Base-by-base conservation (phyloP, 1,284 basidiomycete species). In the Neolentinus lepideus region DNA sequence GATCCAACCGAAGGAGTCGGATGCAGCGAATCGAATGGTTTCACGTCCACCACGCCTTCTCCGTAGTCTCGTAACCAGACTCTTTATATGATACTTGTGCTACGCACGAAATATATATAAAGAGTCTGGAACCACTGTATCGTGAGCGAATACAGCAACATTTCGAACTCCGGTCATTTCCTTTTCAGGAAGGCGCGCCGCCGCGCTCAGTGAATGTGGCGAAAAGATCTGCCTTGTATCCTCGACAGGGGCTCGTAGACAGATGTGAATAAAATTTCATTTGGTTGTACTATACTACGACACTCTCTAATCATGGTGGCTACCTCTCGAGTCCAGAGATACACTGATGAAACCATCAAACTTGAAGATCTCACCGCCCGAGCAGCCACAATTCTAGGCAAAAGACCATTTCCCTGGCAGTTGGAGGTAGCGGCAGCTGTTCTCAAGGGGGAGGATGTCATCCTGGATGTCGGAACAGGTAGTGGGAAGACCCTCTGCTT, bases 401-500 rank as follows among this genome's bases (percentile, higher is more conserved):
- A 10, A 19, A 19, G 6, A 25, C 43, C 43, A 16, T 46, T 46
- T 16, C n/a, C 4, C 43, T 46, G 43, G 43, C 43, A 46, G 43
- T 10, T 46, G 16, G 43, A 46, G 24, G 43, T 16, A 6, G 43
- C 43, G 6, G 43, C 43, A 6, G 43, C 43, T 24, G 36, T 54
- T 11, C 38, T 54, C 2, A 11, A 16, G 6, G 55, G 55, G 12
- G n/a, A 35, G 3, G 55, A 56, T 56, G 52, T 54, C 51, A 48
- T 53, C 51, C 10, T 56, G 11, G 51, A 54, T 43, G 55, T 53
- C 29, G 55, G 57, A 2, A 58, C 57, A 19, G 57, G 57, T 4
- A 29, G 19, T 14, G 54, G 56, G 14, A 57, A 57, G 48, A 56
- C 56, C 2, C 19, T 57, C 8, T 53, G 48, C 21, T 58, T 58